phyloP scores from a whole-genome alignment of 2,329 filamentous ascomycete species.

The Plectosphaerella sp. region DNA sequence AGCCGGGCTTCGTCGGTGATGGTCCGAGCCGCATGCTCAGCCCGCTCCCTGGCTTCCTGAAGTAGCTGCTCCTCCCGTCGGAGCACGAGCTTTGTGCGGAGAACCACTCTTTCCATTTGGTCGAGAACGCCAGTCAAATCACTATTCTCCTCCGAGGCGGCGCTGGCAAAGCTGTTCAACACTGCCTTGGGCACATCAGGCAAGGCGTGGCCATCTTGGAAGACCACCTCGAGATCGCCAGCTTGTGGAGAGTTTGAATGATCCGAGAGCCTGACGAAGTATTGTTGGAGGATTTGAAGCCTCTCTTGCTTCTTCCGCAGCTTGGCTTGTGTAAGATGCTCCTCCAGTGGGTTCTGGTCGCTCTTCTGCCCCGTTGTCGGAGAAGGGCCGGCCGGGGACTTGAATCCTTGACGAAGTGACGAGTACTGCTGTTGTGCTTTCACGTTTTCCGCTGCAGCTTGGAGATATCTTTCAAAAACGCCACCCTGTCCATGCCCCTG shows the following conservation, averaged over 20 bases:
- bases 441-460: constrained; percentile 47
- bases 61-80: constrained; percentile 53
- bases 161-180: constrained; percentile 43
- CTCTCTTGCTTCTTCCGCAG: constrained; percentile 47
- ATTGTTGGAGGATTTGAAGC: constrained; percentile 44
- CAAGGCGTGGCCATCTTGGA: constrained; percentile 35
- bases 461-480: constrained; percentile 42
- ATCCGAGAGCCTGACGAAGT: constrained; percentile 44
- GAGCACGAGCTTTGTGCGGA: constrained; percentile 53
- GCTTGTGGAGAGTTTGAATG: constrained; percentile 46
- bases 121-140: constrained; percentile 44
- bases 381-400: constrained; percentile 10
- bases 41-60: constrained; percentile 25
- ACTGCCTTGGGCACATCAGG: constrained; percentile 49
- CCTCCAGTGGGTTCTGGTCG: constrained; percentile 28
- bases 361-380: constrained; percentile 11
- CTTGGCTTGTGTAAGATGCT: constrained; percentile 46
- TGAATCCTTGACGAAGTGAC: constrained; percentile 20
- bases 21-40: constrained; percentile 23
- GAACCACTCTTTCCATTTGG: constrained; percentile 52
- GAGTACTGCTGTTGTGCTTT: constrained; percentile 46
- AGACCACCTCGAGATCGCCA: constrained; percentile 46
- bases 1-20: constrained; percentile 35
- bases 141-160: constrained; percentile 25
- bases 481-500: constrained; percentile 26